Evolutionary conservation across 768 basidiomycete species (phyloP), one percentile per base, ranked within the genome.

Genomic region (Agaricus sinodeliciosus): DNA sequence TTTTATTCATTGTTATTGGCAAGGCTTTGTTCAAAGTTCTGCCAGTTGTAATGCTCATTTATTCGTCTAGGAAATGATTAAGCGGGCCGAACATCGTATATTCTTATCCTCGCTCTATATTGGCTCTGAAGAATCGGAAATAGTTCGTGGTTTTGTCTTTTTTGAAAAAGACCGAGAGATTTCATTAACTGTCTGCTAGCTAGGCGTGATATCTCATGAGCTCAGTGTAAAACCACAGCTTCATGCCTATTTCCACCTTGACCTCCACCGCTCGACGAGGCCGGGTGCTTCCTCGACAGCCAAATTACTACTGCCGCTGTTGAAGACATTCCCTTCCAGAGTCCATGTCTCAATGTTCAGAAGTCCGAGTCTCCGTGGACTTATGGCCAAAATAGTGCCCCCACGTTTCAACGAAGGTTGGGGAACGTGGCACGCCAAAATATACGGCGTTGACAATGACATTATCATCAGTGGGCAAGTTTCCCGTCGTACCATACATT

Each of bases 401-500:
- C 85, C 89, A 19, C 77, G 96, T 49, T 96, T 92, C 69, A 95
- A 99, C 60, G 96, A 99, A 70, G 96, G 94, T 1, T 98, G 94
- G 90, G 95, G 94, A 0, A 92, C 94, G 1, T 97, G 94, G 94
- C 96, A 98, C 65, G 87, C 91, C 3, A 99, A 99, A 68, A 79
- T 94, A 51, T 99, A 99, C 62, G 93, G 92, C 16, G 85, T 80
- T 0, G 96, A 99, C 64, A 85, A 97, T 63, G 84, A 94, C 49
- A 78, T 99, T 40, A 82, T 99, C 66, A 82, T 99, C 55, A 91
- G 84, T 60, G 96, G 96, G 95, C 95, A 53, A 46, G 75, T 71
- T 2, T 13, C 36, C n/a, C 34, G 41, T 48, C 36, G 40, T 13
- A n/a, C 41, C 11, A 25, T 35, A 49, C 27, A 47, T 48, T 16